Base-by-base conservation (phyloP, 257 asterid species). In the Ilex asprella region DNA sequence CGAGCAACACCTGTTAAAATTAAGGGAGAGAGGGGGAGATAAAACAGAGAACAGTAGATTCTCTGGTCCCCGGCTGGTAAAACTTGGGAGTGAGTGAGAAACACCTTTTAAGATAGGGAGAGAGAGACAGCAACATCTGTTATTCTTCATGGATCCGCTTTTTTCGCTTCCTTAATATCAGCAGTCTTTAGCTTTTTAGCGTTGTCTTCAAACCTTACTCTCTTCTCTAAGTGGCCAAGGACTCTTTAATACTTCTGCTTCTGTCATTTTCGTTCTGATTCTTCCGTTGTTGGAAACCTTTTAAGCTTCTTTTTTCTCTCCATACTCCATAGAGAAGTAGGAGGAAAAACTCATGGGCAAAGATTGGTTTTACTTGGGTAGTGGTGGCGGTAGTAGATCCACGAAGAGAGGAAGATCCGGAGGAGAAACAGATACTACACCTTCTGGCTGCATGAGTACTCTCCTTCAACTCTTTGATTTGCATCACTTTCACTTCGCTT, bases 381-480 rank as follows among this genome's bases (percentile, higher is more conserved):
- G 70, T 12, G 64, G 72, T 29, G 73, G 72, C 16, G 61, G 50
- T 7, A 47, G 47, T 13, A 76, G 63, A 68, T 72, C 84, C 60
- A 9, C 72, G 31, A 66, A 81, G 55, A 68, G 78, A 39, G 63
- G 82, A 47, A 74, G 69, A 39, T 2, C 63, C 4, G 60, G 63
- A 31, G 62, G 62, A 67, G 68, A 57, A 39, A 31, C 29, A 30
- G 73, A 59, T 10, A 10, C 59, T 39, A 2, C 64, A 14, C 32
- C 75, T 16, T 53, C 91, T 55, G 98, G 98, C 2, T 91, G 98
- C 89, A 88, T 88, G 92, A 82, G 86, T 62, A 81, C 95, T 62
- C 87, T 86, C 46, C 72, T 88, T 56, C 90, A 91, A 49, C 76
- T 91, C 73, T 86, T 88, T 58, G 93, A 86, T 72, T 67, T 82